These are phyloP conservation scores for Termitomyces sp. DNA, from an alignment of 768 basidiomycete genomes.

Conservation along the genomic window DNA sequence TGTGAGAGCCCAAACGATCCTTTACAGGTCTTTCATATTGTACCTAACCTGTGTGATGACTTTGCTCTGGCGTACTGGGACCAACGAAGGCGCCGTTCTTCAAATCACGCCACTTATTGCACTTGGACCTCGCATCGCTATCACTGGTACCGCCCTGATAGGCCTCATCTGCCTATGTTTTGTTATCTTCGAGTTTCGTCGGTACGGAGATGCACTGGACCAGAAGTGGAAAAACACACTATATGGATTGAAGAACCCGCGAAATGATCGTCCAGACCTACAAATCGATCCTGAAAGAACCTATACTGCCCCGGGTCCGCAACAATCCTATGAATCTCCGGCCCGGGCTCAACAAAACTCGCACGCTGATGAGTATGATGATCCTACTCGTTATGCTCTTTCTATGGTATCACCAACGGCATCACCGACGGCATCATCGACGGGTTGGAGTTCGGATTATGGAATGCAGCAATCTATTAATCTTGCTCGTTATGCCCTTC, in stretches of 20 bases:
- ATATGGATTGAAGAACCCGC: neutral
- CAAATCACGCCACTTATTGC: conserved; percentile 32
- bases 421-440: too few relatives aligned
- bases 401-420: too few relatives aligned
- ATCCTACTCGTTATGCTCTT: too few relatives aligned
- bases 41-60: conserved; percentile 59
- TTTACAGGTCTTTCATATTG: conserved; percentile 55
- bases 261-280: too few relatives aligned
- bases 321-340: too few relatives aligned
- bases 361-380: too few relatives aligned
- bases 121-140: conserved; percentile 47
- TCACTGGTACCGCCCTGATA: conserved; percentile 29
- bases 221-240: neutral
- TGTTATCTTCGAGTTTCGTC: neutral
- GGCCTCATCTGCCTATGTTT: neutral
- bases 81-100: conserved; percentile 27
- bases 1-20: neutral
- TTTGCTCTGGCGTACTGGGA: conserved; percentile 68
- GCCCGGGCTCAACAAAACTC: too few relatives aligned
- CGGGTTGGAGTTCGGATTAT: too few relatives aligned
- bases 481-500: too few relatives aligned
- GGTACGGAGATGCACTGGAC: neutral
- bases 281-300: too few relatives aligned
- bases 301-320: too few relatives aligned
- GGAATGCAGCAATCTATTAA: too few relatives aligned